Evolutionary conservation across 169 alveolate genomes (phyloP).

Genomic region (Toxoplasma gondii): DNA sequence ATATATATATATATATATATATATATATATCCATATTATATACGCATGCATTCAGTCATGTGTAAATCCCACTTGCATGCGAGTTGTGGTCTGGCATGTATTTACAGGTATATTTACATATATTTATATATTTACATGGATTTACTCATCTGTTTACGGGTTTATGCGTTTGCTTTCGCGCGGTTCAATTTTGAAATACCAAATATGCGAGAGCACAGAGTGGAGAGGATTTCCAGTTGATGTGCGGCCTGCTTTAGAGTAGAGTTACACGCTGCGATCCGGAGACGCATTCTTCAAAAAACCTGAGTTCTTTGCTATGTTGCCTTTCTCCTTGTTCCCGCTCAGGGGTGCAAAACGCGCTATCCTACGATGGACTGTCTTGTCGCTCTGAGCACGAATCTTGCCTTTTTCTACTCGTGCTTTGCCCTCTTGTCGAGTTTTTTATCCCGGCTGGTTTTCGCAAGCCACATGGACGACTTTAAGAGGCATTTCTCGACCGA

Average conservation of each 20-base stretch:
- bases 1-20: too few species aligned
- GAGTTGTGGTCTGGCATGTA: too few species aligned
- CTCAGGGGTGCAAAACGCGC: background rate
- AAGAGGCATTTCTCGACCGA: background rate
- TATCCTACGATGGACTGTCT: slow-evolving; percentile 56
- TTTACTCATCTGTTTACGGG: background rate
- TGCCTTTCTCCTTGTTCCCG: background rate
- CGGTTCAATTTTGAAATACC: background rate
- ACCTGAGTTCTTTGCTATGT: too few species aligned
- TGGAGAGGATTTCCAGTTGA: too few species aligned
- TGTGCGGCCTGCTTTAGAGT: too few species aligned
- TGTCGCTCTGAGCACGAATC: slow-evolving; percentile 56
- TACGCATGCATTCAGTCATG: too few species aligned
- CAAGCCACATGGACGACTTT: background rate
- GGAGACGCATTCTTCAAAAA: too few species aligned
- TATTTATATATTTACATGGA: background rate
- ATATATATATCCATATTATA: too few species aligned
- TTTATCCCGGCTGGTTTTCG: background rate
- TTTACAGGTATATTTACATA: too few species aligned
- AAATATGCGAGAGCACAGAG: background rate
- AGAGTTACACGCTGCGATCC: too few species aligned
- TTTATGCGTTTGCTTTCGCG: too few species aligned
- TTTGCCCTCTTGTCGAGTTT: slow-evolving; percentile 16
- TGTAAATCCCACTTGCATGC: too few species aligned
- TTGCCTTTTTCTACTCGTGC: slow-evolving; percentile 56